A percentile compares a stretch with the other conserved stretches of the same genome.
Conservation (phyloP, 2,329 filamentous ascomycete genomes). For the Penicillium thymicola region DNA sequence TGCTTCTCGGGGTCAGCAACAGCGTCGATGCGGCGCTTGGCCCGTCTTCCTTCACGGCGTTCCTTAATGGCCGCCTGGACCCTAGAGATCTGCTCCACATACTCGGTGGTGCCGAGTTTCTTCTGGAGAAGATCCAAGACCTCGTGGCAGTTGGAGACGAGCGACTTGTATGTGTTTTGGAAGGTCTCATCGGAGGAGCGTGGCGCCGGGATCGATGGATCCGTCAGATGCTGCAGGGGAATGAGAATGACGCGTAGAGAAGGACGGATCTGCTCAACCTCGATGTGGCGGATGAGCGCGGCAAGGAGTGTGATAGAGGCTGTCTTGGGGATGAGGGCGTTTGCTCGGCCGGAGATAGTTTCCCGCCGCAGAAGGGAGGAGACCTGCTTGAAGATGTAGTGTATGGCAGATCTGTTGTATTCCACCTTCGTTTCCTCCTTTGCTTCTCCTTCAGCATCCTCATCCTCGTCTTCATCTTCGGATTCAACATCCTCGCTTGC, state of each 20-base stretch:
- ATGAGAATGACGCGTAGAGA: conserved; percentile 64
- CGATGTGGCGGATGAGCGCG: conserved; percentile 62
- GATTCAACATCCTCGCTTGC: conserved; percentile 40
- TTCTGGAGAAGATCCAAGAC: conserved; percentile 79
- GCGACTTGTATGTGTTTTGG: conserved; percentile 63
- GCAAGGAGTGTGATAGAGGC: conserved; percentile 72
- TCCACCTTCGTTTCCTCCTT: conserved; percentile 17
- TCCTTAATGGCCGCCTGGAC: conserved; percentile 71
- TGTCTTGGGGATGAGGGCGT: conserved; percentile 68
- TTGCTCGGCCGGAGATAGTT: conserved; percentile 58
- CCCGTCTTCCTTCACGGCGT: conserved; percentile 69
- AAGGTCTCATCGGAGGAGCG: conserved; percentile 69
- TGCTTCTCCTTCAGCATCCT: conserved; percentile 38
- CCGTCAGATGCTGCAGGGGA: conserved; percentile 78
- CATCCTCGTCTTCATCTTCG: conserved; percentile 42
- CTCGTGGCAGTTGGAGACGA: conserved; percentile 71
- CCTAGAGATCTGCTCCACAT: conserved; percentile 68
- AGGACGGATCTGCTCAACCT: conserved; percentile 55
- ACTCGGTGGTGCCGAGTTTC: conserved; percentile 76
- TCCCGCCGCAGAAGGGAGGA: conserved; percentile 77
- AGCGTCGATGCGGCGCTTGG: conserved; percentile 86
- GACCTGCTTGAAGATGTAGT: conserved; percentile 75
- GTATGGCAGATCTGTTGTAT: conserved; percentile 52
- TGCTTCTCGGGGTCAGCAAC: conserved; percentile 76
- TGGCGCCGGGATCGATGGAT: conserved; percentile 69